Percentiles rank a stretch among this genome's conserved stretches.
Evolutionary conservation across 1,284 basidiomycete genomes (phyloP).

Genomic region (Caloboletus firmus): DNA sequence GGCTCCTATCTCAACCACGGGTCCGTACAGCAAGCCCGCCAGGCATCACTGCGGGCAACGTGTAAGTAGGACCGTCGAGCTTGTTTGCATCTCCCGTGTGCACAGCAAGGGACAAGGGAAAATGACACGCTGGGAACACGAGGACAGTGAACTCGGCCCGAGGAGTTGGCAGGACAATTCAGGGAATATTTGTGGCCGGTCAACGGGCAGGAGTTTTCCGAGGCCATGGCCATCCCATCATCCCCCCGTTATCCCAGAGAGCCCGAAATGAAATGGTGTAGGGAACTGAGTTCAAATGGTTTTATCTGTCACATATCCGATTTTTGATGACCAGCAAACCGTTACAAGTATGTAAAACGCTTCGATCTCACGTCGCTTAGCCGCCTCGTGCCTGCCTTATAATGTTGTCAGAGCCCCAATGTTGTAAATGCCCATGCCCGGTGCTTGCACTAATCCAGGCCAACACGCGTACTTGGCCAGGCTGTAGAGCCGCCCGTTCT

Average conservation of each 20-base stretch:
- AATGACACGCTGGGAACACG: constrained; percentile 27
- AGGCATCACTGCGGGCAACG: constrained; percentile 16
- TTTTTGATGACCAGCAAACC: constrained; percentile 14
- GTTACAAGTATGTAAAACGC: constrained; percentile 17
- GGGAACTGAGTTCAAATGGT: constrained; percentile 24
- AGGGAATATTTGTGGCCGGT: background rate
- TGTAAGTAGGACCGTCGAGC: constrained; percentile 3
- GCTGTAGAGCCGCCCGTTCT: constrained; percentile 24
- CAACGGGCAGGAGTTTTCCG: constrained; percentile 14
- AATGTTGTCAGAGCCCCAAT: constrained; percentile 25
- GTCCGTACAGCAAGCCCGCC: constrained; percentile 7
- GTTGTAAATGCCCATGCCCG: constrained; percentile 19
- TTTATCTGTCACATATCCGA: constrained; percentile 13
- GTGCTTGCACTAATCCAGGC: constrained; percentile 26
- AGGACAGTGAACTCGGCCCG: constrained; percentile 28
- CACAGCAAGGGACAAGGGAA: constrained; percentile 13
- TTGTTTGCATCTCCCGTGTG: background rate
- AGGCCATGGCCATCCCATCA: constrained; percentile 4
- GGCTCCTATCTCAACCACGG: background rate
- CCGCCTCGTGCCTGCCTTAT: constrained; percentile 38
- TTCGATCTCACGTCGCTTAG: constrained; percentile 37
- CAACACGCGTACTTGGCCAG: constrained; percentile 35
- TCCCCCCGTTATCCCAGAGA: constrained; percentile 23
- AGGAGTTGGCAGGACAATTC: background rate
- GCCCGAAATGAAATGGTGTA: constrained; percentile 31